These are phyloP conservation scores for Globisporangium paddicum DNA, from an alignment of 352 stramenopile genomes.

Conservation along the genomic window DNA sequence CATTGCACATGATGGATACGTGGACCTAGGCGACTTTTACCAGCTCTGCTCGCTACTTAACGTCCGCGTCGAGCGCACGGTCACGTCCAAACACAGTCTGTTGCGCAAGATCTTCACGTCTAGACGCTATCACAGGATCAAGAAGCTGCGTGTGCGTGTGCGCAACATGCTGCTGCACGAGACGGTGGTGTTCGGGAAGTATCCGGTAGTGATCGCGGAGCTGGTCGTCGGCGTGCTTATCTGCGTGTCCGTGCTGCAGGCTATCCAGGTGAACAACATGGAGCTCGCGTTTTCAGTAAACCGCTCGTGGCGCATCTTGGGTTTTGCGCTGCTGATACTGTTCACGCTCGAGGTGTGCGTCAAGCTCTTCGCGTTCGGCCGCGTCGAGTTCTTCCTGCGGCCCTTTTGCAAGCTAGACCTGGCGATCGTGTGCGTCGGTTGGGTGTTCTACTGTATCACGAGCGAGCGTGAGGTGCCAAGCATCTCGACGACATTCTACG, in stretches of 20 bases:
- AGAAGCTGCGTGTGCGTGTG: slow-evolving; percentile 40
- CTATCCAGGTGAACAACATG: slow-evolving; percentile 84
- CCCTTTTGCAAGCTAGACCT: slow-evolving; percentile 81
- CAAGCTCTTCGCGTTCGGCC: slow-evolving; percentile 83
- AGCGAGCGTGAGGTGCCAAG: slow-evolving; percentile 45
- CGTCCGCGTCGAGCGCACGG: slow-evolving; percentile 53
- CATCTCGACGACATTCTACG: slow-evolving; percentile 76
- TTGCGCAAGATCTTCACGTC: slow-evolving; percentile 43
- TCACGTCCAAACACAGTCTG: slow-evolving; percentile 28
- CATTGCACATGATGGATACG: slow-evolving; percentile 51
- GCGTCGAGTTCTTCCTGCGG: slow-evolving; percentile 63
- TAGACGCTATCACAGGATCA: slow-evolving; percentile 42
- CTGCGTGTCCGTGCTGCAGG: slow-evolving; percentile 71
- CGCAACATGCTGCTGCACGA: slow-evolving; percentile 59
- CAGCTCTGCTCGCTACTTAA: slow-evolving; percentile 75
- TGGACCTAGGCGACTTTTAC: slow-evolving; percentile 71
- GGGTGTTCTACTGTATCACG: slow-evolving; percentile 78
- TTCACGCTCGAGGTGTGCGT: slow-evolving; percentile 72
- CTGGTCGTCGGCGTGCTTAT: slow-evolving; percentile 71
- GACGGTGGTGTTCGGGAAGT: slow-evolving; percentile 50
- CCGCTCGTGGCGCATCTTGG: slow-evolving; percentile 64
- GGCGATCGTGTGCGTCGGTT: slow-evolving; percentile 61
- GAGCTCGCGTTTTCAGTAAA: slow-evolving; percentile 70
- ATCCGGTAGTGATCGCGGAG: slow-evolving; percentile 69
- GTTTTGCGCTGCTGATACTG: slow-evolving; percentile 58